Conservation (phyloP, 805 yeast species). For the Hagleromyces aurorensis region DNA sequence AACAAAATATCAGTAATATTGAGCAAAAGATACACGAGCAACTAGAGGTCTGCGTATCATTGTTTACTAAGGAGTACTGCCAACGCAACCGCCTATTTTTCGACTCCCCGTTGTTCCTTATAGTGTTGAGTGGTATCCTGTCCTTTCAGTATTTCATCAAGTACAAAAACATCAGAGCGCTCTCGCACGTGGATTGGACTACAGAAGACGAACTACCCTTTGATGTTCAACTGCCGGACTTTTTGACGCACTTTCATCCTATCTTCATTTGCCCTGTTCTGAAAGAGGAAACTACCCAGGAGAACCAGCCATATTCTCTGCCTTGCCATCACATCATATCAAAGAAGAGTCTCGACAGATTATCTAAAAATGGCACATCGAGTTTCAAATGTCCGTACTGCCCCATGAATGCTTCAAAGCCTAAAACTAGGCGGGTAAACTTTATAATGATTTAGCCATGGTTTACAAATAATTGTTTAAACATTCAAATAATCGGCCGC, state of each 20-base stretch:
- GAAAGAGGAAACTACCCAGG: slow-evolving; percentile 54
- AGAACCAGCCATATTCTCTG: slow-evolving; percentile 54
- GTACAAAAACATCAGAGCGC: slow-evolving; percentile 32
- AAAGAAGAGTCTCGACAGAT: slow-evolving; percentile 41
- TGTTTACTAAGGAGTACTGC: slow-evolving; percentile 45
- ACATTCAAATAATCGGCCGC: slow-evolving; percentile 70
- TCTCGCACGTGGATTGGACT: slow-evolving; percentile 41
- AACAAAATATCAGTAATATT: slow-evolving; percentile 12
- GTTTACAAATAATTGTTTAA: slow-evolving; percentile 7
- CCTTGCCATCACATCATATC: slow-evolving; percentile 62
- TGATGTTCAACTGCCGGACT: slow-evolving; percentile 47
- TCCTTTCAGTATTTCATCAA: slow-evolving; percentile 48
- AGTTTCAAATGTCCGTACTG: slow-evolving; percentile 69
- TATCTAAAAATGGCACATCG: slow-evolving; percentile 36
- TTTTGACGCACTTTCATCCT: slow-evolving; percentile 47
- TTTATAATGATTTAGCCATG: slow-evolving; percentile 29
- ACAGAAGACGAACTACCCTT: slow-evolving; percentile 54
- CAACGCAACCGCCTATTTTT: slow-evolving; percentile 40
- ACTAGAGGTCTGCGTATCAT: slow-evolving; percentile 19
- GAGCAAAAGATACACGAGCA: slow-evolving; percentile 19
- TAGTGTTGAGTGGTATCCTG: slow-evolving; percentile 44
- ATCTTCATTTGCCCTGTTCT: slow-evolving; percentile 66
- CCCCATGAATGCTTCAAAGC: slow-evolving; percentile 40
- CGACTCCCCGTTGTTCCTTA: slow-evolving; percentile 45
- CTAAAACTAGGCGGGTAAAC: slow-evolving; percentile 39